A percentile compares a stretch with the other conserved stretches of the same genome.
phyloP scores from a whole-genome alignment of 1,139 yeast genomes.

The Hyphopichia khmerensis region DNA sequence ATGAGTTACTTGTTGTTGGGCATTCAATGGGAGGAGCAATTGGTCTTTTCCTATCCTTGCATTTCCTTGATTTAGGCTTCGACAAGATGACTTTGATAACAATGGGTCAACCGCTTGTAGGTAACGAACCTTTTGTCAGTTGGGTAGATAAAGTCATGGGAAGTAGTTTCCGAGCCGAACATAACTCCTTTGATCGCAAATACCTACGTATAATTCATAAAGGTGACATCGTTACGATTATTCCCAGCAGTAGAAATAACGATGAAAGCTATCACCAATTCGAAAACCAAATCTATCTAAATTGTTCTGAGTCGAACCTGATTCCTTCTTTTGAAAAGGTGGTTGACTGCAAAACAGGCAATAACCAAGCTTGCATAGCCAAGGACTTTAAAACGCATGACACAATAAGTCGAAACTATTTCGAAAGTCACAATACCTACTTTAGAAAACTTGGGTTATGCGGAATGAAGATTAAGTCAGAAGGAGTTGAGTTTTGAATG shows the following conservation, averaged over 20 bases:
- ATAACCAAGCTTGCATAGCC: constrained; percentile 37
- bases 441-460: constrained; percentile 50
- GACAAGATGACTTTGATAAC: constrained; percentile 37
- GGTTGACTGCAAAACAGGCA: constrained; percentile 30
- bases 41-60: constrained; percentile 38
- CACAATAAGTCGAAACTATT: constrained; percentile 21
- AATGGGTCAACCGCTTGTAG: constrained; percentile 54
- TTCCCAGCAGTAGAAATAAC: constrained; percentile 33
- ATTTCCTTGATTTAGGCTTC: constrained; percentile 35
- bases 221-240: constrained; percentile 43
- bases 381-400: constrained; percentile 26
- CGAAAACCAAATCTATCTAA: constrained; percentile 46
- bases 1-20: constrained; percentile 42
- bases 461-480: constrained; percentile 23
- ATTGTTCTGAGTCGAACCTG: constrained; percentile 28
- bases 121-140: constrained; percentile 37
- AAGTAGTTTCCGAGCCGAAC: constrained; percentile 20
- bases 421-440: constrained; percentile 46
- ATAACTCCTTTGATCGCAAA: constrained; percentile 25
- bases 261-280: constrained; percentile 37
- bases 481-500: neutral
- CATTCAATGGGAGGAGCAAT: constrained; percentile 56
- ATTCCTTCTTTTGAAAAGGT: constrained; percentile 29
- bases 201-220: constrained; percentile 45
- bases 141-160: constrained; percentile 40